Percentiles rank a stretch among this genome's conserved stretches.
Evolutionary conservation across 345 rosid genomes (phyloP).

Genomic region (Salix caprea): DNA sequence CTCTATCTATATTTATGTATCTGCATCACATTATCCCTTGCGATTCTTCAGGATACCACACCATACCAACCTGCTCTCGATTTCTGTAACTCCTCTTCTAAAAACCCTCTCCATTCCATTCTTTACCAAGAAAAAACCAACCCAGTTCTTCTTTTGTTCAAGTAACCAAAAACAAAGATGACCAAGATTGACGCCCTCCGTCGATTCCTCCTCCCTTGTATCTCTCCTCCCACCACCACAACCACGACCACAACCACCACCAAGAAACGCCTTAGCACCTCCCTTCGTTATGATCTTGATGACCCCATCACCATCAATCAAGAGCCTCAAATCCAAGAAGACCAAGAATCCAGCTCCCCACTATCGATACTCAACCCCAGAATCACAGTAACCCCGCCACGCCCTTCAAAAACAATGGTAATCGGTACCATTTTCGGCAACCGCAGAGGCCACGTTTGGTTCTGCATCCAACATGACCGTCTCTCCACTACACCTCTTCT

Average conservation of each 20-base stretch:
- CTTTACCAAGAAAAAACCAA: background rate
- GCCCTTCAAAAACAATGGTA: constrained; percentile 77
- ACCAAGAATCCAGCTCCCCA: constrained; percentile 32
- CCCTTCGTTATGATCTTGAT: constrained; percentile 55
- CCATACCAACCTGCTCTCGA: too few relatives aligned
- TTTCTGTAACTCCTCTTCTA: background rate
- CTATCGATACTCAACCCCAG: constrained; percentile 11
- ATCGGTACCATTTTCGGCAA: constrained; percentile 74
- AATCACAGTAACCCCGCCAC: constrained; percentile 24
- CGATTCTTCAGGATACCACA: too few relatives aligned
- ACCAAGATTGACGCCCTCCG: constrained; percentile 65
- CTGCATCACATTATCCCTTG: too few relatives aligned
- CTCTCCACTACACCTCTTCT: constrained; percentile 65
- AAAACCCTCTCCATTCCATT: background rate
- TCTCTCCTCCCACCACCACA: constrained; percentile 40
- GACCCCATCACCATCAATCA: constrained; percentile 9
- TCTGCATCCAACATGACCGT: constrained; percentile 78
- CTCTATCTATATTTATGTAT: too few relatives aligned
- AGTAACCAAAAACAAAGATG: constrained; percentile 26
- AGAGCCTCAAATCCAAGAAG: constrained; percentile 9
- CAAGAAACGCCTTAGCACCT: constrained; percentile 74
- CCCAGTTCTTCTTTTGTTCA: constrained; percentile 2
- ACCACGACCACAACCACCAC: constrained; percentile 20
- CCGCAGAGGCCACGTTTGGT: constrained; percentile 83
- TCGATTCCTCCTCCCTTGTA: constrained; percentile 66